Conservation (phyloP, 306 rosid genomes). For the Adenanthera pavonina region DNA sequence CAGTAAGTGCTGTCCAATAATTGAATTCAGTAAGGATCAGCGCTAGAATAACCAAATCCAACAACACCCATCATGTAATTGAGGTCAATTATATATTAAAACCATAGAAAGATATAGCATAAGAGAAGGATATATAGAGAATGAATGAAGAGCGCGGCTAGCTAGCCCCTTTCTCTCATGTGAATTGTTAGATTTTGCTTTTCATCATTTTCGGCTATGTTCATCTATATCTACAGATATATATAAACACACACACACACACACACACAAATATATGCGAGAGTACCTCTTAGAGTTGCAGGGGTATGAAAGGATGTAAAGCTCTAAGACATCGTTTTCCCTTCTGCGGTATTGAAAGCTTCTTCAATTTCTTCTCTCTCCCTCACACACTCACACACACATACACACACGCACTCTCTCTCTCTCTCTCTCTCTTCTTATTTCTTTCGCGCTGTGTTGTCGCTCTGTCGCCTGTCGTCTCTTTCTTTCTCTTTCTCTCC, state of each 20-base stretch:
- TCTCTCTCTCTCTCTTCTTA: conserved; percentile 32
- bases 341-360: conserved; percentile 72
- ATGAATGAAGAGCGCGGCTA: background rate
- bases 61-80: conserved; percentile 35
- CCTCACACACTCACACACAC: conserved; percentile 26
- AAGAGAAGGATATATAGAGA: conserved; percentile 8
- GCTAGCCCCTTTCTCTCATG: conserved; percentile 27
- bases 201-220: conserved; percentile 65
- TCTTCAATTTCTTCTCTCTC: conserved; percentile 53
- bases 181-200: conserved; percentile 35
- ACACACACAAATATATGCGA: conserved; percentile 20
- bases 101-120: background rate
- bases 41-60: conserved; percentile 28
- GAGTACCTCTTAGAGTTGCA: conserved; percentile 69
- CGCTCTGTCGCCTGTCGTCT: conserved; percentile 70
- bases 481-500: conserved; percentile 71
- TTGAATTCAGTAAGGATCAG: conserved; percentile 39
- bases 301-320: conserved; percentile 77
- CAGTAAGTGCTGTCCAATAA: conserved; percentile 20
- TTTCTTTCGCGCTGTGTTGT: conserved; percentile 53
- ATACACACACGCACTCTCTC: conserved; percentile 31
- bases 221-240: conserved; percentile 31
- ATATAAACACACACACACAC: conserved; percentile 2
- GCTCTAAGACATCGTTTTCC: conserved; percentile 86
- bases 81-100: conserved; percentile 33